A percentile compares a stretch with the other conserved stretches of the same genome.
phyloP scores from a whole-genome alignment of 1,139 yeast species.

The Blastobotrys elegans region DNA sequence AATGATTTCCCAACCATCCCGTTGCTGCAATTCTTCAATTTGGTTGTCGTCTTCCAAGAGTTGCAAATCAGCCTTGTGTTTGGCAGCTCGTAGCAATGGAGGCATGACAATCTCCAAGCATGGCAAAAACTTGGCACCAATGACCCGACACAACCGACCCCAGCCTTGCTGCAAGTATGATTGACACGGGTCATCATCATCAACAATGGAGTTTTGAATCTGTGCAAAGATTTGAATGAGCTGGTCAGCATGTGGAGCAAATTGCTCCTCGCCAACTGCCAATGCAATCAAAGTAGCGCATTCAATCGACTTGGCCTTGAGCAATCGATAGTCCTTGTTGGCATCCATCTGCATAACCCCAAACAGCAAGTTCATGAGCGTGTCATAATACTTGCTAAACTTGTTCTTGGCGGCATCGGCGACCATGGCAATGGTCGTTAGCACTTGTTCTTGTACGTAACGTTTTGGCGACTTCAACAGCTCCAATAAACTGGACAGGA shows the following conservation, averaged over 20 bases:
- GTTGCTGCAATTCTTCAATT: slow-evolving; percentile 70
- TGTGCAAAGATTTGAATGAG: slow-evolving; percentile 67
- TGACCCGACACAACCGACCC: slow-evolving; percentile 86
- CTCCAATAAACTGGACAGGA: slow-evolving; percentile 67
- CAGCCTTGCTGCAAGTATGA: slow-evolving; percentile 91
- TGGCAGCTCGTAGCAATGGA: slow-evolving; percentile 77
- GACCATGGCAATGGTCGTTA: slow-evolving; percentile 93
- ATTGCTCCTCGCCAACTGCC: slow-evolving; percentile 95
- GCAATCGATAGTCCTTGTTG: slow-evolving; percentile 71
- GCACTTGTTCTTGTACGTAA: slow-evolving; percentile 94
- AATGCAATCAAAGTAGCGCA: slow-evolving; percentile 90
- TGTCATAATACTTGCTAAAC: slow-evolving; percentile 86
- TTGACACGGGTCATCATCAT: slow-evolving; percentile 76
- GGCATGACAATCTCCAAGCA: slow-evolving; percentile 85
- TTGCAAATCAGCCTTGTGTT: slow-evolving; percentile 83
- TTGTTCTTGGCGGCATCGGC: slow-evolving; percentile 96
- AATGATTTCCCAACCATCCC: slow-evolving; percentile 94
- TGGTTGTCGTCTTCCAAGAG: slow-evolving; percentile 84
- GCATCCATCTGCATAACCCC: slow-evolving; percentile 75
- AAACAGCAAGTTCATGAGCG: slow-evolving; percentile 85
- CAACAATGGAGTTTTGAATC: slow-evolving; percentile 49
- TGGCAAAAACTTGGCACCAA: slow-evolving; percentile 86
- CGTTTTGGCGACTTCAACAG: slow-evolving; percentile 80
- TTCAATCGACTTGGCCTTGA: slow-evolving; percentile 92
- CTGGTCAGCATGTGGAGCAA: slow-evolving; percentile 69